Percentiles rank a stretch among this genome's conserved stretches.
These are phyloP conservation scores for Sordaria brevicollis DNA, from an alignment of 495 filamentous ascomycete genomes.

Conservation along the genomic window DNA sequence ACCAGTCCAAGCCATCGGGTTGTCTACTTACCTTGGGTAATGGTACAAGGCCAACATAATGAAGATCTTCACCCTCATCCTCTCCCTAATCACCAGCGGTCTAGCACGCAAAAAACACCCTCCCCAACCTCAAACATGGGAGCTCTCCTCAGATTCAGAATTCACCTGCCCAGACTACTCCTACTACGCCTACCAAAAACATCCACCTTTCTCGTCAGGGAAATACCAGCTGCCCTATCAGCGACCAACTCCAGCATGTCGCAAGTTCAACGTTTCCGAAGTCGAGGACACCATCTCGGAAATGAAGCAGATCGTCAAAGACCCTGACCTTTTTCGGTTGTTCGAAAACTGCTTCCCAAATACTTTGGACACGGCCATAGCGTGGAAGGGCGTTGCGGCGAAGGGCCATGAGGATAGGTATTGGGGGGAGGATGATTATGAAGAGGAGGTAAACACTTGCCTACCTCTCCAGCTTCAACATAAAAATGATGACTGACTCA, in stretches of 20 bases:
- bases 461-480: slow-evolving; percentile 37
- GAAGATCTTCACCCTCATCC: not conserved
- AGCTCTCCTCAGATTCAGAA: not conserved
- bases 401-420: slow-evolving; percentile 10
- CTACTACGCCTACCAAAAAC: slow-evolving; percentile 29
- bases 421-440: slow-evolving; percentile 12
- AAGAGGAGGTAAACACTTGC: slow-evolving; percentile 16
- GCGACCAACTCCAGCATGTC: slow-evolving; percentile 41
- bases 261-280: slow-evolving; percentile 41
- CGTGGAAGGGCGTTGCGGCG: slow-evolving; percentile 44
- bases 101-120: not conserved
- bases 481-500: slow-evolving; percentile 15
- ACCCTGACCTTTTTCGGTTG: slow-evolving; percentile 50
- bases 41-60: not conserved
- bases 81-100: not conserved
- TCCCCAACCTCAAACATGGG: not conserved
- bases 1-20: not conserved
- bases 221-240: slow-evolving; percentile 38
- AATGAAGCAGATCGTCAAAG: slow-evolving; percentile 37
- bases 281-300: slow-evolving; percentile 42
- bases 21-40: not conserved
- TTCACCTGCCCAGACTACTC: slow-evolving; percentile 37
- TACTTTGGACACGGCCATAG: slow-evolving; percentile 51
- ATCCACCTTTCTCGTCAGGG: slow-evolving; percentile 30
- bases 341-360: slow-evolving; percentile 53